Base-by-base conservation (phyloP, 192 early-diverging fungal genomes). In the Rhizophlyctis rosea region DNA sequence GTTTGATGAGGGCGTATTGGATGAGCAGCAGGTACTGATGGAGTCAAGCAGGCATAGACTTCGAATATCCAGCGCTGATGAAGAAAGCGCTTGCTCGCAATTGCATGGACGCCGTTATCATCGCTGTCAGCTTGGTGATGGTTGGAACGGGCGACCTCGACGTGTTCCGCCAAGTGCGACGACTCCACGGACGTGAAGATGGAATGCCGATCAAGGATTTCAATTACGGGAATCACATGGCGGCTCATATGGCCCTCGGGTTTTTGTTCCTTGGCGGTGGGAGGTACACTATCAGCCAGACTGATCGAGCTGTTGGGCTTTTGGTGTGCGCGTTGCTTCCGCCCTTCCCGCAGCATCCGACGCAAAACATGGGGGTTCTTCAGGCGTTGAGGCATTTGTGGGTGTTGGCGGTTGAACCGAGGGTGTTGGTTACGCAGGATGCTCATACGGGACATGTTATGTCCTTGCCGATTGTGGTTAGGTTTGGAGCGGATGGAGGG, bases 371-470 rank as follows among this genome's bases (percentile, higher is more conserved):
- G 13, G 71, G 70, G 1, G 88, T 91, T 62, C 47, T 90, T n/a
- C 90, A 92, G 14, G 65, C 74, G n/a, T 77, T 91, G 50, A 72
- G 92, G 30, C 88, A 92, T 69, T 58, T 94, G 34, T 94, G 92
- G 92, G 83, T 81, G 9, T 60, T 94, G 29, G 90, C 90, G 4
- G 74, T 86, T 1, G 88, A 90, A 27, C 67, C 64, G 9, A 68
- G 90, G 44, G 88, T 85, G 62, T 68, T 94, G 13, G 76, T 90
- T 35, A 74, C 87, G 0, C 64, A 86, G n/a, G 87, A 94, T 54
- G 79, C 80, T 13, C 75, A 76, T 14, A 86, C 75, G 1, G 61
- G 77, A 2, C 60, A 70, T 24, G 73, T 75, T 3, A 86, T 81
- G 53, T 67, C 69, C 7, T 69, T 88, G 0, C 87, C 90, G 1